Evolutionary conservation across 805 yeast species (phyloP), one percentile per base, ranked within the genome.

Genomic region (Lipomyces yamadae): DNA sequence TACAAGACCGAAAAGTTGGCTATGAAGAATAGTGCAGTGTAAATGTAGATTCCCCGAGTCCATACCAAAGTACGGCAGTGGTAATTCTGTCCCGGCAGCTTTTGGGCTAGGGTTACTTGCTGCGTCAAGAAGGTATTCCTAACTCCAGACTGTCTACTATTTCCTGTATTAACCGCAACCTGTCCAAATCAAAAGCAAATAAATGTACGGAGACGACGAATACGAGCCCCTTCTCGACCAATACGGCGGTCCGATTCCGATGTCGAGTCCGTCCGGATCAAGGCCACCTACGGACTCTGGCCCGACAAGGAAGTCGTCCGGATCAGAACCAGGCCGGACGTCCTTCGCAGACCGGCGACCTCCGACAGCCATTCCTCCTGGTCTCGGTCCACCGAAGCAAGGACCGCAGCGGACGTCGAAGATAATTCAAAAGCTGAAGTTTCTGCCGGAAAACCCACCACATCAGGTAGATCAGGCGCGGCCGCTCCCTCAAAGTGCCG

Each of bases 341-440:
- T 18, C 58, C 6, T 32, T 52, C 55, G 55, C 30, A 33, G 53
- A 11, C 60, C 52, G 60, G 18, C 24, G 56, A 13, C 48, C 48
- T 15, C 59, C 63, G 4, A 34, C 24, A 15, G 45, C 42, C 29
- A 61, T 61, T 24, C 64, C 64, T 15, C 64, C 60, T 18, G 30
- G 53, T 24, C 60, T 61, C 15, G 64, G 64, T 7, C 64, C 64
- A 11, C 64, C 68, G 10, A 64, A 64, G 53, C 50, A 69, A 3
- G 83, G 83, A 7, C 83, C 83, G 15, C 82, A 79, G 37, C 82
- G 99, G 78, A 90, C 97, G 0, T 91, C 98, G 0, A 91, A 89
- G 73, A 89, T 92, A 0, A 88, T 97, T 0, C 97, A 94, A 75
- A 90, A 91, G 75, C 83, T 94, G 72, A 97, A 93, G 13, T 79